A percentile compares a stretch with the other conserved stretches of the same genome.
These are phyloP conservation scores for Chytriomyces sp. DNA, from an alignment of 192 early-diverging fungal species.

Conservation along the genomic window DNA sequence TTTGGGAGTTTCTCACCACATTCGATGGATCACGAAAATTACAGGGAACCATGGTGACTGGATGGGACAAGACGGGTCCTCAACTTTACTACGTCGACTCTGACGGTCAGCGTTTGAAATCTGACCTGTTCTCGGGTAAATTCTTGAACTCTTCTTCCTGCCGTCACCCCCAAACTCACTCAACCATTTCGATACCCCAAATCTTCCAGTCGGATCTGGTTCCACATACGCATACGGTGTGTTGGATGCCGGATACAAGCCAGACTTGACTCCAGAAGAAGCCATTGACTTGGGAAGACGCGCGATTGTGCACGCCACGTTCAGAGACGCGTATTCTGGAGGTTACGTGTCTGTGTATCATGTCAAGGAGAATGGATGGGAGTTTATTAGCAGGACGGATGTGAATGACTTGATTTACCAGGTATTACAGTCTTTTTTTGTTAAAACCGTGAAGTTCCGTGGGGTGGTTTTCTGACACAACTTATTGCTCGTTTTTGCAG, in stretches of 20 bases:
- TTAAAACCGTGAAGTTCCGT: neutral
- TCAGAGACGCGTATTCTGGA: slow-evolving; percentile 92
- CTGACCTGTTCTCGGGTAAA: slow-evolving; percentile 79
- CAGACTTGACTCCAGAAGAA: slow-evolving; percentile 79
- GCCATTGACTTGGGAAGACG: slow-evolving; percentile 89
- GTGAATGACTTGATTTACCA: slow-evolving; percentile 82
- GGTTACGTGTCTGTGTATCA: slow-evolving; percentile 90
- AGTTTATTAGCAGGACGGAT: slow-evolving; percentile 80
- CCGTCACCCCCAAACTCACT: neutral
- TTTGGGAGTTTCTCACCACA: neutral
- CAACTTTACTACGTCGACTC: slow-evolving; percentile 96
- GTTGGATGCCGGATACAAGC: slow-evolving; percentile 85
- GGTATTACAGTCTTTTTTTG: slow-evolving; percentile 15
- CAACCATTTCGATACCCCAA: neutral
- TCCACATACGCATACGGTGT: slow-evolving; percentile 99
- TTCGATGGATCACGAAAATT: neutral
- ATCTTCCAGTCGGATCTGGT: slow-evolving; percentile 83
- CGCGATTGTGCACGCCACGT: slow-evolving; percentile 95
- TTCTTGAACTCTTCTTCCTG: neutral
- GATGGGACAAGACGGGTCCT: slow-evolving; percentile 97
- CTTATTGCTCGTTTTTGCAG: slow-evolving; percentile 3
- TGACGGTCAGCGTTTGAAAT: slow-evolving; percentile 86
- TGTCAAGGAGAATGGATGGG: slow-evolving; percentile 90
- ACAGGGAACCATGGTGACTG: slow-evolving; percentile 96
- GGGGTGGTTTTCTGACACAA: neutral